Evolutionary conservation across 148 eudicot genomes (phyloP), one percentile per base, ranked within the genome.

Genomic region (Chenopodium formosanum): DNA sequence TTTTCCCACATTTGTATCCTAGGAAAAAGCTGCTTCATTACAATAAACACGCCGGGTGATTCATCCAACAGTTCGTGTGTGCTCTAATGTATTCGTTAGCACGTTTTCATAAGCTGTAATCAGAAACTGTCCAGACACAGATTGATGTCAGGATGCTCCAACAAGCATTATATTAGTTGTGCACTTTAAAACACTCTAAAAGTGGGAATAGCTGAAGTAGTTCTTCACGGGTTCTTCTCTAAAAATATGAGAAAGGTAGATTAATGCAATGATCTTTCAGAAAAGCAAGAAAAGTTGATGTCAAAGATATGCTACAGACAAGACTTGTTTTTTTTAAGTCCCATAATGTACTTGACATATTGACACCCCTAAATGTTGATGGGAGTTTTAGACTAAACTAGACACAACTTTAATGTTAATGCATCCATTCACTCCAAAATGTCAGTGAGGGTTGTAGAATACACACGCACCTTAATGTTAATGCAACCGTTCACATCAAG

Each of bases 401-500:
- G 40, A 60, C 34, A 75, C 3, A 16, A 93, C 97, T 97, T 95
- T 90, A 81, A 95, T 91, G 87, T 92, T 92, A 29, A 89, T 87
- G 85, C 98, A 95, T 65, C 98, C 98, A 86, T 95, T 95, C 82
- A 68, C 23, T 25, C 29, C 12, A 25, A 12, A 77, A 63, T 74
- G 52, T 64, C 8, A 70, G n/a, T 52, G 50, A 46, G 29, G 27
- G 37, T 31, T 46, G 14, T 50, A 48, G 46, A 58, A 70, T 69
- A 32, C 31, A 60, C 34, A 75, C 2, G 20, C 86, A 93, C 98
- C 97, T 95, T 91, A 82, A 95, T 91, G 87, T 92, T 92, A 29
- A 89, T 87, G 85, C 98, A 95, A 66, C 98, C 98, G 86, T 95
- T 95, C 82, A 95, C 97, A 86, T 95, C 98, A 50, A 95, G 94